These are phyloP conservation scores for Solanum neorickii DNA, from an alignment of 257 asterid genomes.

Conservation along the genomic window DNA sequence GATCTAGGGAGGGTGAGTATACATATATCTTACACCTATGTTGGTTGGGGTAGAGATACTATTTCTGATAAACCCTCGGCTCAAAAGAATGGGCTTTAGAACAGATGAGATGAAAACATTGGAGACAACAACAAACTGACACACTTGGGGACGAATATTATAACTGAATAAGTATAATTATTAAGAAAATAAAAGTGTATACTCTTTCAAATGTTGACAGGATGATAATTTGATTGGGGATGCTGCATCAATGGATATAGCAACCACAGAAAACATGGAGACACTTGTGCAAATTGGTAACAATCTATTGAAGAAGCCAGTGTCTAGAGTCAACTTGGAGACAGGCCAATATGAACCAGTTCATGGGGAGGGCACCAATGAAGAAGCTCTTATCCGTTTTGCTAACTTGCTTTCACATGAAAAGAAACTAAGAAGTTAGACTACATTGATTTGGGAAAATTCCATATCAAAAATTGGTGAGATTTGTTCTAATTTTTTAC, in stretches of 20 bases:
- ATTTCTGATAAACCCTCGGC: too few relatives aligned
- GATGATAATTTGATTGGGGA: conserved; percentile 38
- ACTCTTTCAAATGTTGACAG: neutral
- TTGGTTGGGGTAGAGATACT: neutral
- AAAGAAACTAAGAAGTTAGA: conserved; percentile 12
- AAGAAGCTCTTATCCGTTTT: conserved; percentile 41
- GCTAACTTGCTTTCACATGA: conserved; percentile 54
- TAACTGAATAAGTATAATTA: neutral
- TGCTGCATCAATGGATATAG: conserved; percentile 38
- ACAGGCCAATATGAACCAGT: conserved; percentile 41
- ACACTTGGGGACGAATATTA: too few relatives aligned
- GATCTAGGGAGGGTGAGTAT: too few relatives aligned
- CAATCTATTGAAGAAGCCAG: conserved; percentile 32
- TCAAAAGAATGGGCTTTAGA: neutral
- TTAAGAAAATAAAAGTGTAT: neutral
- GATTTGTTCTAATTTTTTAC: too few relatives aligned
- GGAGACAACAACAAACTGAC: neutral
- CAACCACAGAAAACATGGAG: conserved; percentile 33
- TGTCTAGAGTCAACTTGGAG: conserved; percentile 51
- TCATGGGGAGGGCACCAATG: conserved; percentile 55
- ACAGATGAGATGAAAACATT: neutral
- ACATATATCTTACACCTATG: too few relatives aligned
- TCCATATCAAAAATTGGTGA: neutral
- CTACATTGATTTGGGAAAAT: neutral
- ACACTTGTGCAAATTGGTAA: conserved; percentile 38